phyloP scores from a whole-genome alignment of 2,329 filamentous ascomycete species.

The Fusarium staphyleae region DNA sequence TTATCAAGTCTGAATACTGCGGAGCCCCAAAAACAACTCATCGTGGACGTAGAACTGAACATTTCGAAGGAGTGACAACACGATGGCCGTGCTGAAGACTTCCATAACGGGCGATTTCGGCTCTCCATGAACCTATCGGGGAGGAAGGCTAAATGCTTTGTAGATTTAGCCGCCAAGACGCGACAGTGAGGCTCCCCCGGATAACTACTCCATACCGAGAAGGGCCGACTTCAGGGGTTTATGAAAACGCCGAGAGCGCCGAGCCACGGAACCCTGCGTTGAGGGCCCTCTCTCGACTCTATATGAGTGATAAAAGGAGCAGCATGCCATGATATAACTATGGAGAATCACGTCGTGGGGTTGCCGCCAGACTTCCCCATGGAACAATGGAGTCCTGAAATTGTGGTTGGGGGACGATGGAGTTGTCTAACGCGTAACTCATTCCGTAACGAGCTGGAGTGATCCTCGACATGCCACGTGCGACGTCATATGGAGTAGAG shows the following conservation, averaged over 20 bases:
- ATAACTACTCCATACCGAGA: constrained; percentile 3
- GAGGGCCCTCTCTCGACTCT: too few species aligned
- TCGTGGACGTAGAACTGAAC: neutral
- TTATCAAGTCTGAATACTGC: constrained; percentile 1
- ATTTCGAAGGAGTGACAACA: constrained; percentile 1
- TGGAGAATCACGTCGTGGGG: constrained; percentile 17
- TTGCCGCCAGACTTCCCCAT: too few species aligned
- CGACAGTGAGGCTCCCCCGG: constrained; percentile 1
- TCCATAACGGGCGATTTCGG: neutral
- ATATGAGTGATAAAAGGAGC: neutral
- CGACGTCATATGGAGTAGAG: too few species aligned
- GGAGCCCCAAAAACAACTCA: neutral
- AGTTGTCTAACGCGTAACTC: too few species aligned
- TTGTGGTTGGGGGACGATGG: too few species aligned
- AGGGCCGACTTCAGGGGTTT: constrained; percentile 3
- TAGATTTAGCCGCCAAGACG: constrained; percentile 26
- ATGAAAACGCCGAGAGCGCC: constrained; percentile 18
- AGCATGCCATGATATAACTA: constrained; percentile 1
- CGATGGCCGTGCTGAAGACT: neutral
- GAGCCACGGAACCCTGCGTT: constrained; percentile 4
- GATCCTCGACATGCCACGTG: too few species aligned
- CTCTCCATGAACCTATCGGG: constrained; percentile 13
- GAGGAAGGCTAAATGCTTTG: constrained; percentile 20
- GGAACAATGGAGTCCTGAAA: too few species aligned
- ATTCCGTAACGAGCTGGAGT: too few species aligned